Conservation (phyloP, 2,329 filamentous ascomycete genomes). For the Verticillium tricorpus region DNA sequence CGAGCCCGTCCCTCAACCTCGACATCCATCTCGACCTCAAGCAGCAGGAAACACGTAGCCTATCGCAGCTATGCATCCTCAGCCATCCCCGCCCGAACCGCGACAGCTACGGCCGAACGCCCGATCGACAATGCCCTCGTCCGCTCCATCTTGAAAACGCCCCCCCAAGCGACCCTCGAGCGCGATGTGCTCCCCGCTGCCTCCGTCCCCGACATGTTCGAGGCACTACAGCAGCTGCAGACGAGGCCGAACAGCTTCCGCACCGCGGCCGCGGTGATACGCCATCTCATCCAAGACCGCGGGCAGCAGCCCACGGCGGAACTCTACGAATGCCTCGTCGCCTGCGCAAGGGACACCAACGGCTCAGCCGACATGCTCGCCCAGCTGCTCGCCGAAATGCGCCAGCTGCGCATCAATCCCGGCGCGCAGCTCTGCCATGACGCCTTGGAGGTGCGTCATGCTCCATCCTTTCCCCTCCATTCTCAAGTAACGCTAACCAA, state of each 20-base stretch:
- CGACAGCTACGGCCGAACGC: conserved; percentile 1
- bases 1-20: background rate
- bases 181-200: conserved; percentile 11
- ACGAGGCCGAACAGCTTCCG: conserved; percentile 30
- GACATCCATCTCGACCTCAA: background rate
- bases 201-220: conserved; percentile 37
- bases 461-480: too few relatives aligned
- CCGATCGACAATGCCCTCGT: conserved; percentile 5
- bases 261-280: conserved; percentile 42
- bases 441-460: conserved; percentile 55
- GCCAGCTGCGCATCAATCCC: conserved; percentile 56
- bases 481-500: conserved; percentile 1
- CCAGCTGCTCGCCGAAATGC: conserved; percentile 70
- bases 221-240: conserved; percentile 37
- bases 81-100: background rate
- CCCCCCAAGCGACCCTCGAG: conserved; percentile 18
- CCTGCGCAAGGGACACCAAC: conserved; percentile 60
- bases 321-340: conserved; percentile 71
- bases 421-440: conserved; percentile 61
- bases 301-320: conserved; percentile 49
- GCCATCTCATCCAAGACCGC: conserved; percentile 53
- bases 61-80: background rate
- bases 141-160: background rate
- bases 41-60: background rate
- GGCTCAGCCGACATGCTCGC: conserved; percentile 64